Evolutionary conservation across 1,284 basidiomycete genomes (phyloP).

Genomic region (Puccinia novopanici): DNA sequence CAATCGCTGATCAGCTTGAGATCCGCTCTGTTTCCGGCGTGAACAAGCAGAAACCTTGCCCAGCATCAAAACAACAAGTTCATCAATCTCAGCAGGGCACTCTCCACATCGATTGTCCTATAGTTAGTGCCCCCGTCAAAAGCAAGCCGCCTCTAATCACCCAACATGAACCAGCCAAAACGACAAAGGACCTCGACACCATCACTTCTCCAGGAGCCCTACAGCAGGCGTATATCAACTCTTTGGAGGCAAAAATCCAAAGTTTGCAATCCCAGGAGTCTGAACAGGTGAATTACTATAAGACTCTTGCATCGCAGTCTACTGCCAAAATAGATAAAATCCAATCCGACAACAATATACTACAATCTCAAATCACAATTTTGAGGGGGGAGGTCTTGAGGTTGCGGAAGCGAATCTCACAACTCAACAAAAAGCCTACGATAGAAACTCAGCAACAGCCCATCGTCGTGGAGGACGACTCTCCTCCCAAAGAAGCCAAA

Average conservation of each 20-base stretch:
- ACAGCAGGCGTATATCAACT: slow-evolving; percentile 41
- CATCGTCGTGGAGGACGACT: slow-evolving; percentile 5
- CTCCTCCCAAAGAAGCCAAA: slow-evolving; percentile 27
- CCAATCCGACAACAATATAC: slow-evolving; percentile 30
- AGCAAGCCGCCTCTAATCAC: slow-evolving; percentile 11
- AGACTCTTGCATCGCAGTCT: slow-evolving; percentile 31
- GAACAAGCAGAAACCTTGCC: slow-evolving; percentile 8
- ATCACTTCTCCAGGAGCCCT: slow-evolving; percentile 16
- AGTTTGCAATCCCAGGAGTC: slow-evolving; percentile 27
- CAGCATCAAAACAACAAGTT: slow-evolving; percentile 13
- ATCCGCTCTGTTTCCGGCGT: not conserved
- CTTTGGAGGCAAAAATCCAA: slow-evolving; percentile 34
- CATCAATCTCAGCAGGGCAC: not conserved
- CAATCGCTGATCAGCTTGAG: not conserved
- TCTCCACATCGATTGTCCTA: not conserved
- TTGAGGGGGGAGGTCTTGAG: slow-evolving; percentile 43
- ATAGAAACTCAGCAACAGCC: not conserved
- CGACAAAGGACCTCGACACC: not conserved
- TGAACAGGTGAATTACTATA: slow-evolving; percentile 45
- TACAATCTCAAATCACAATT: slow-evolving; percentile 38
- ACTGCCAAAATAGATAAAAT: slow-evolving; percentile 13
- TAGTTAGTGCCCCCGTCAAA: not conserved
- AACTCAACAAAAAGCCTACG: slow-evolving; percentile 17
- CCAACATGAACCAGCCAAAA: not conserved
- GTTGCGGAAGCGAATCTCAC: slow-evolving; percentile 42